Base-by-base conservation (phyloP, 2,329 filamentous ascomycete species). In the Shiraia sp. region DNA sequence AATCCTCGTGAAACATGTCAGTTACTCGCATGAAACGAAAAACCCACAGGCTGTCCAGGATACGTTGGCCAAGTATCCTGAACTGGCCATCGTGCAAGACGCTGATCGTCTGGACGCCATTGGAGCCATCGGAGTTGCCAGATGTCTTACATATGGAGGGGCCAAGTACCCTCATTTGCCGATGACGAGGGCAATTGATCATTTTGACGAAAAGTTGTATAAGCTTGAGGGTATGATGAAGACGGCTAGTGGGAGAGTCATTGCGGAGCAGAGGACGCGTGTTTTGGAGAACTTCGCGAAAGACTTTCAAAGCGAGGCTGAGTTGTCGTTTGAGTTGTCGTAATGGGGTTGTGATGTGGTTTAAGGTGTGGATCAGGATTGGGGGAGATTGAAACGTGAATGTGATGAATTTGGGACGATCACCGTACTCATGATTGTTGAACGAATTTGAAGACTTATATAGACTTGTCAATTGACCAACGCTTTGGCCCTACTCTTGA, bases 31-130 rank as follows among this genome's bases (percentile, higher is more conserved):
- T 51, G 91, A 96, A 69, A 74, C 81, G 34, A 80, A 79, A 56
- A 76, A 90, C 59, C 85, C 86, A 1, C 71, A 69, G 5, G 70
- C 72, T 10, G 83, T 89, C 7, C 69, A 68, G n/a, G 68, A 72
- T 1, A 74, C 91, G n/a, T 74, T 95, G n/a, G 65, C 63, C 5
- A 61, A 71, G 22, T 75, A 87, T 26, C 88, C 88, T 1, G 89
- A 93, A 67, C 74, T 93, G 24, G 90, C 82, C 0, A 81, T 95
- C 33, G 90, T 96, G 23, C 91, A 96, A 71, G 92, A 96, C 68
- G 91, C 91, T 3, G 92, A 96, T 72, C 79, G 91, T 6, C 75
- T 97, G n/a, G 92, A 97, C 71, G 88, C 90, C 3, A 84, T 96
- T 35, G 92, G 91, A 1, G 89, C 88, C 0, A 81, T 96, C 22